phyloP scores from a whole-genome alignment of 179 eudicot genomes.

The Silene coronaria region DNA sequence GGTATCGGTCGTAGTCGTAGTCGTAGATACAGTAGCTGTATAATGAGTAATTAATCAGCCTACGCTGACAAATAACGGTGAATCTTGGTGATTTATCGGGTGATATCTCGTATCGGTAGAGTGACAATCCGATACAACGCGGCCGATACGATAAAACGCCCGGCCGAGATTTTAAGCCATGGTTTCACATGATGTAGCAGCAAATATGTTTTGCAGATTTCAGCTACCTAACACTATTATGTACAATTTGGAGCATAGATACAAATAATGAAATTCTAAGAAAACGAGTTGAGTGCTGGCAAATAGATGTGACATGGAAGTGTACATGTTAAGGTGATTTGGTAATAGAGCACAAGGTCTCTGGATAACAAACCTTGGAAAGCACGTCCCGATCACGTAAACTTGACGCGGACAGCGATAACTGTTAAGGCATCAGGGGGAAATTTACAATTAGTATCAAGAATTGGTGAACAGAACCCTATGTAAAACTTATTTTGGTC shows the following conservation, averaged over 20 bases:
- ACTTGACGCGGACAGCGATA: slow-evolving; percentile 76
- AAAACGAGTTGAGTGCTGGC: neutral
- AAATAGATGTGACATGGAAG: slow-evolving; percentile 4
- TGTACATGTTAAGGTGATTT: neutral
- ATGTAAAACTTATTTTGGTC: neutral
- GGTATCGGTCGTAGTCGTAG: no score
- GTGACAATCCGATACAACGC: no score
- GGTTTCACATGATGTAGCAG: neutral
- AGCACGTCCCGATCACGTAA: slow-evolving; percentile 82
- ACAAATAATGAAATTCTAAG: neutral
- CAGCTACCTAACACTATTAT: neutral
- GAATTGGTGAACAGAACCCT: neutral
- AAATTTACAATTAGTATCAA: slow-evolving; percentile 20
- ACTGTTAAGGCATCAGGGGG: slow-evolving; percentile 39
- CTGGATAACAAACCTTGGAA: slow-evolving; percentile 67
- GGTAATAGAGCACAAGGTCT: slow-evolving; percentile 8
- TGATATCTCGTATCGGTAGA: no score
- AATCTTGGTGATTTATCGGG: no score
- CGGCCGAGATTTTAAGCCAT: no score
- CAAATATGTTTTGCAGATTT: neutral
- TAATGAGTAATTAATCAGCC: no score
- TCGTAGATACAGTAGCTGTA: no score
- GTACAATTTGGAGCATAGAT: neutral
- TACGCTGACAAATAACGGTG: no score
- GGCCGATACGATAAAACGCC: no score